Percentiles rank a stretch among this genome's conserved stretches.
phyloP scores from a whole-genome alignment of 108 stramenopile genomes.

The Skeletonema menzelii region DNA sequence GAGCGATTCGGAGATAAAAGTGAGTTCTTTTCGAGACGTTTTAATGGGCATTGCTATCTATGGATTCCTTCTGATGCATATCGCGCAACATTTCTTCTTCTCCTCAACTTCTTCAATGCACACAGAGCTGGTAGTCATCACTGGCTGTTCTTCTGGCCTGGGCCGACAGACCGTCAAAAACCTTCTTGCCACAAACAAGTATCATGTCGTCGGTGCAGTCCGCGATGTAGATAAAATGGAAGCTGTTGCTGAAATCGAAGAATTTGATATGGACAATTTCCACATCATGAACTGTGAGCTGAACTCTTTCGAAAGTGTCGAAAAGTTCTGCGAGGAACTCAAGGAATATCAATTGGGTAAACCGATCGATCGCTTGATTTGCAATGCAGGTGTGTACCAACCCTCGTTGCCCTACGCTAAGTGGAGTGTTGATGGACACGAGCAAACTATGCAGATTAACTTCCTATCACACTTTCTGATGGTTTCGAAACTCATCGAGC shows the following conservation, averaged over 20 bases:
- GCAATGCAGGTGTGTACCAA: slow-evolving; percentile 92
- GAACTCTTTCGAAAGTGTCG: slow-evolving; percentile 87
- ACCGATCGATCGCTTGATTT: slow-evolving; percentile 86
- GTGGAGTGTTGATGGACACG: slow-evolving; percentile 86
- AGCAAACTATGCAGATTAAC: slow-evolving; percentile 93
- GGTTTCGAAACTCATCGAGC: slow-evolving; percentile 64
- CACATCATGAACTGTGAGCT: slow-evolving; percentile 86
- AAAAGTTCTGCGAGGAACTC: slow-evolving; percentile 73
- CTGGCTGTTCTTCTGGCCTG: slow-evolving; percentile 87
- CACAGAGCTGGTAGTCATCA: slow-evolving; percentile 88
- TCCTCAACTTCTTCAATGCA: neutral
- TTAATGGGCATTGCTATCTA: neutral
- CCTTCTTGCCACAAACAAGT: slow-evolving; percentile 76
- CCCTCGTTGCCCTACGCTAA: slow-evolving; percentile 82
- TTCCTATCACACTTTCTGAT: slow-evolving; percentile 88
- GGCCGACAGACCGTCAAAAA: slow-evolving; percentile 87
- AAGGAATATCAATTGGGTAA: slow-evolving; percentile 70
- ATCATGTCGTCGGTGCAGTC: slow-evolving; percentile 88
- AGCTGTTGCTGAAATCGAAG: slow-evolving; percentile 85
- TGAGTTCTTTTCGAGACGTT: slow-evolving; percentile 44
- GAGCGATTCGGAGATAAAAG: slow-evolving; percentile 81
- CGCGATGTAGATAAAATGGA: slow-evolving; percentile 90
- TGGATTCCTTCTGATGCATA: neutral
- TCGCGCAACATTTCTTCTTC: neutral
- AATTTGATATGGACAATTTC: slow-evolving; percentile 76